phyloP scores from a whole-genome alignment of 2,329 filamentous ascomycete genomes.

The Diaporthe ilicicola region DNA sequence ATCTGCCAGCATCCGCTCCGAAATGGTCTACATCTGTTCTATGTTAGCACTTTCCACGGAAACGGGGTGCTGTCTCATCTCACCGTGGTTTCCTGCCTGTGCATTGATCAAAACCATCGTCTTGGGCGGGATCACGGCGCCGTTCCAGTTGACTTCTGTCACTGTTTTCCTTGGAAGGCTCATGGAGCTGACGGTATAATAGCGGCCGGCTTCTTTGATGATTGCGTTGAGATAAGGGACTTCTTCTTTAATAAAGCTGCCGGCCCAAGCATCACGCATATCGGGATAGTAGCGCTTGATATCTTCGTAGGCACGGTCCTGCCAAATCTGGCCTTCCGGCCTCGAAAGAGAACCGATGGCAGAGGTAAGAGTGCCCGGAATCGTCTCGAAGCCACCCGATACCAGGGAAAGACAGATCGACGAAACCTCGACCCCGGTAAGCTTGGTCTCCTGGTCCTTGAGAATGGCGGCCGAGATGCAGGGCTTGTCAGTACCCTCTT shows the following conservation, averaged over 20 bases:
- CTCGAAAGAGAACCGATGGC: slow-evolving; percentile 59
- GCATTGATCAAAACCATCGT: slow-evolving; percentile 65
- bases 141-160: slow-evolving; percentile 58
- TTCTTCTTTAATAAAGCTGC: slow-evolving; percentile 53
- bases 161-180: slow-evolving; percentile 60
- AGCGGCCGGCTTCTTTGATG: slow-evolving; percentile 60
- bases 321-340: slow-evolving; percentile 56
- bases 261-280: slow-evolving; percentile 55
- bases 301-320: slow-evolving; percentile 61
- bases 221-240: slow-evolving; percentile 58
- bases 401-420: slow-evolving; percentile 62
- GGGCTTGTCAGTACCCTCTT: slow-evolving; percentile 59
- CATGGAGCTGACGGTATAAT: slow-evolving; percentile 63
- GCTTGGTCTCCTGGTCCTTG: slow-evolving; percentile 61
- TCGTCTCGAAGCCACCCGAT: slow-evolving; percentile 63
- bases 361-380: slow-evolving; percentile 61
- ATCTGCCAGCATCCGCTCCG: slow-evolving; percentile 52
- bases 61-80: slow-evolving; percentile 6
- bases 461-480: slow-evolving; percentile 63
- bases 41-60: not conserved
- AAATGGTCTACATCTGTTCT: slow-evolving; percentile 57
- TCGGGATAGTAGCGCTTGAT: slow-evolving; percentile 58
- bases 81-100: slow-evolving; percentile 62
- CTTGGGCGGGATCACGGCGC: slow-evolving; percentile 58
- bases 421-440: slow-evolving; percentile 60